phyloP scores from a whole-genome alignment of 164 flowering plant species.

The Vitis vinifera region ASM3070453v1 NC_081808.1:25859001-25859500 shows the following conservation, averaged over 20 bases:
- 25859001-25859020: not conserved
- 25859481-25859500: slow-evolving; percentile 5
- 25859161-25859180: slow-evolving; percentile 76
- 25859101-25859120: slow-evolving; percentile 91
- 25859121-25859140: slow-evolving; percentile 92
- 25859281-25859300: slow-evolving; percentile 33
- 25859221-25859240: slow-evolving; percentile 89
- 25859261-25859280: slow-evolving; percentile 92
- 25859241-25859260: slow-evolving; percentile 97
- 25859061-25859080: not conserved
- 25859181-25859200: slow-evolving; percentile 97
- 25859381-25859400: slow-evolving; percentile 81
- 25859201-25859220: slow-evolving; percentile 88
- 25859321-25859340: not conserved
- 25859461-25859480: slow-evolving; percentile 98
- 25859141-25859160: slow-evolving; percentile 99
- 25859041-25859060: not conserved
- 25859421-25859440: slow-evolving; percentile 95
- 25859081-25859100: slow-evolving; percentile 43
- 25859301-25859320: slow-evolving; percentile 7
- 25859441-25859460: slow-evolving; percentile 80
- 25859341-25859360: slow-evolving; percentile 5
- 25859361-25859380: slow-evolving; percentile 47
- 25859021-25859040: too few species aligned
- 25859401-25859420: slow-evolving; percentile 87